These are phyloP conservation scores for Citrus australasica DNA, from an alignment of 345 rosid genomes.

Conservation along the genomic window DNA sequence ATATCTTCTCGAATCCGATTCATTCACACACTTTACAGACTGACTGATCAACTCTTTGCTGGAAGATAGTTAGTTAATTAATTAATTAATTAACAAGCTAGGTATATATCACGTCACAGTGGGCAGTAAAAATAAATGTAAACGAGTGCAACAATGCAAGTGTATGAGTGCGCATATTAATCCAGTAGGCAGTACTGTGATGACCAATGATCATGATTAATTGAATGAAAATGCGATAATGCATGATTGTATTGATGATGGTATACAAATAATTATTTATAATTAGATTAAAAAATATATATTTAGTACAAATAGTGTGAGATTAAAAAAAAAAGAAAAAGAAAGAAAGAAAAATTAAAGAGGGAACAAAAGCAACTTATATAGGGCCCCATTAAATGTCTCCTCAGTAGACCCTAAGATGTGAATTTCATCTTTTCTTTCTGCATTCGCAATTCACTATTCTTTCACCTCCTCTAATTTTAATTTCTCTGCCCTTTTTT, in stretches of 20 bases:
- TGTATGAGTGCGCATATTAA: background rate
- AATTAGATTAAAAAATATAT: background rate
- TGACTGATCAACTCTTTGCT: background rate
- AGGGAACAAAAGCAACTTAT: constrained; percentile 39
- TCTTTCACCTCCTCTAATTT: constrained; percentile 9
- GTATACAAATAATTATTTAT: constrained; percentile 10
- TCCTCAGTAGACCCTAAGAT: constrained; percentile 41
- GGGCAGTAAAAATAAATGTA: background rate
- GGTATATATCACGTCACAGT: no score
- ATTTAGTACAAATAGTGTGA: constrained; percentile 26
- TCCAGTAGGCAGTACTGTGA: background rate
- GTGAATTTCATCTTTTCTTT: constrained; percentile 50
- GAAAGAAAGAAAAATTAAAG: constrained; percentile 23
- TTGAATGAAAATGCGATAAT: constrained; percentile 28
- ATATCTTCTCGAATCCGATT: background rate
- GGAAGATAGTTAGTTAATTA: no score
- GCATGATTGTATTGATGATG: constrained; percentile 37
- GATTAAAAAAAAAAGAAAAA: background rate
- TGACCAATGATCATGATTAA: constrained; percentile 15
- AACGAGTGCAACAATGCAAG: constrained; percentile 16
- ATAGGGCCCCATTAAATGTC: constrained; percentile 61
- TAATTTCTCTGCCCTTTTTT: background rate
- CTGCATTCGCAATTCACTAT: constrained; percentile 24
- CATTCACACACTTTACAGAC: background rate
- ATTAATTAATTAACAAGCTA: no score